phyloP scores from a whole-genome alignment of 176 grass and related monocot genomes.

The Aegilops tauschii region DNA sequence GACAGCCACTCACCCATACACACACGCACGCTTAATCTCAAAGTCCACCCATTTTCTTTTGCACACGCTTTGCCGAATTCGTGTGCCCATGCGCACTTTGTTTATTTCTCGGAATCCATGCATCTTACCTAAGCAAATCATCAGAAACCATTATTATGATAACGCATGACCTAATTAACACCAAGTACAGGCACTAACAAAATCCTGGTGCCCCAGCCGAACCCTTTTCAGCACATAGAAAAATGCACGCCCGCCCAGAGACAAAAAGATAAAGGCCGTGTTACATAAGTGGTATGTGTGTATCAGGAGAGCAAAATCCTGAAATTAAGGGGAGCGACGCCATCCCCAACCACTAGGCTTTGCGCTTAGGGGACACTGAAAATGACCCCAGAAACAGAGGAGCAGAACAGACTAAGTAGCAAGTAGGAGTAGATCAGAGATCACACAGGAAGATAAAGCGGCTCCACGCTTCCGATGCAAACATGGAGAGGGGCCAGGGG shows the following conservation, averaged over 20 bases:
- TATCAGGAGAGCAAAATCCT: constrained; percentile 54
- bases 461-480: constrained; percentile 19
- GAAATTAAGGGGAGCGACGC: constrained; percentile 47
- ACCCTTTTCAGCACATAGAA: not conserved
- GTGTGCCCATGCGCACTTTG: not conserved
- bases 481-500: constrained; percentile 23
- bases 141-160: not conserved
- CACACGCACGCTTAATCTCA: not conserved
- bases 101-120: not conserved
- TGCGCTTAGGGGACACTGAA: constrained; percentile 48
- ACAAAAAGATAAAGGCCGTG: constrained; percentile 43
- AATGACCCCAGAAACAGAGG: constrained; percentile 38
- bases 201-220: constrained; percentile 4
- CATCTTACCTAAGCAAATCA: constrained; percentile 26
- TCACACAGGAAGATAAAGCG: not conserved
- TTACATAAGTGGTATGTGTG: not conserved
- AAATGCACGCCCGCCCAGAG: constrained; percentile 30
- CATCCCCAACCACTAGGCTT: constrained; percentile 35
- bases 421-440: not conserved
- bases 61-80: not conserved
- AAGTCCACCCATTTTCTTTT: not conserved
- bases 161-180: not conserved
- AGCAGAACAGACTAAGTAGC: not conserved
- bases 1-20: constrained; percentile 11
- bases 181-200: constrained; percentile 8